Conservation (phyloP, 2,329 filamentous ascomycete genomes). For the Aureobasidium lini region DNA sequence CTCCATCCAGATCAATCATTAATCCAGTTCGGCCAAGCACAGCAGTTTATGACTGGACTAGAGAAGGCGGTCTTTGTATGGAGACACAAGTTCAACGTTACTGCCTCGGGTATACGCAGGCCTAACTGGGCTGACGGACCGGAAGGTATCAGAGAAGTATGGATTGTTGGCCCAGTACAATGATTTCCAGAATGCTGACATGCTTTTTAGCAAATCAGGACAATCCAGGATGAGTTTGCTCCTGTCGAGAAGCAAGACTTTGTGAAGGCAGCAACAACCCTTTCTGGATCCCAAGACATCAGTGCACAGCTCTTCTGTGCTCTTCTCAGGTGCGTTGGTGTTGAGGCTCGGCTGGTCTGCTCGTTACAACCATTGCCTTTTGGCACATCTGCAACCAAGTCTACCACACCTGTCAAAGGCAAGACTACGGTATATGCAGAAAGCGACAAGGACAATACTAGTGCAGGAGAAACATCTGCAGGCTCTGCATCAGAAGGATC, state of each 20-base stretch:
- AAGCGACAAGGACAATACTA: slow-evolving; percentile 14
- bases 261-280: slow-evolving; percentile 54
- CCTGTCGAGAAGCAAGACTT: slow-evolving; percentile 68
- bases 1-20: slow-evolving; percentile 61
- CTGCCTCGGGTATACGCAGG: slow-evolving; percentile 60
- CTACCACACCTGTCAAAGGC: slow-evolving; percentile 35
- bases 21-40: slow-evolving; percentile 67
- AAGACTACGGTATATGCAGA: slow-evolving; percentile 29
- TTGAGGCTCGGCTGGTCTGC: slow-evolving; percentile 77
- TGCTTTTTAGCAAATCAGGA: slow-evolving; percentile 4
- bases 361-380: slow-evolving; percentile 81
- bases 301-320: slow-evolving; percentile 89
- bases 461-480: slow-evolving; percentile 17
- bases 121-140: slow-evolving; percentile 68
- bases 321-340: slow-evolving; percentile 70
- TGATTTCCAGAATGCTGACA: slow-evolving; percentile 13
- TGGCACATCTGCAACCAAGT: slow-evolving; percentile 41
- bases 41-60: slow-evolving; percentile 73
- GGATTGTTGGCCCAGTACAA: no score
- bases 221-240: slow-evolving; percentile 25
- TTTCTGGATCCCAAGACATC: slow-evolving; percentile 79
- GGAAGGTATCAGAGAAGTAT: slow-evolving; percentile 29
- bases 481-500: slow-evolving; percentile 14
- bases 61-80: slow-evolving; percentile 61
- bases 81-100: slow-evolving; percentile 61